These are phyloP conservation scores for Aspergillus niger DNA, from an alignment of 2,329 filamentous ascomycete genomes.

Conservation along the genomic window DNA sequence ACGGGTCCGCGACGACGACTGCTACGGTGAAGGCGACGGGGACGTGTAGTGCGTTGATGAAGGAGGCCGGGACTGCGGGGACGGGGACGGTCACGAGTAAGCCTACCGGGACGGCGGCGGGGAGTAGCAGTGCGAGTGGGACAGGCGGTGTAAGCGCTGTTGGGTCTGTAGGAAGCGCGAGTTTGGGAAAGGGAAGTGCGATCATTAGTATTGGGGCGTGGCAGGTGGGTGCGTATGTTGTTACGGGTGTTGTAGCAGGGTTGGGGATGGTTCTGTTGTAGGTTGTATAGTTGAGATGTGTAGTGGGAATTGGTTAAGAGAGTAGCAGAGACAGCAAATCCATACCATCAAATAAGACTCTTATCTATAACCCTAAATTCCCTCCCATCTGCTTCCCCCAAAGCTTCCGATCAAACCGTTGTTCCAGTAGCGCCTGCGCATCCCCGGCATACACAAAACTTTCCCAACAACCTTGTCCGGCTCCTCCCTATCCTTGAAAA, in stretches of 20 bases:
- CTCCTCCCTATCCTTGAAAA: constrained; percentile 6
- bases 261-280: constrained; percentile 4
- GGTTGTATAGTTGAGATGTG: background rate
- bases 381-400: constrained; percentile 18
- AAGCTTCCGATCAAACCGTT: constrained; percentile 26
- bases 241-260: background rate
- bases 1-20: constrained; percentile 43
- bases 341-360: too few relatives aligned
- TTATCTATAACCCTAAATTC: background rate
- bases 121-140: background rate
- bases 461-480: constrained; percentile 17
- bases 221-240: background rate
- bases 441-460: constrained; percentile 32
- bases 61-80: constrained; percentile 42
- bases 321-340: too few relatives aligned
- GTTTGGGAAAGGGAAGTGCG: background rate
- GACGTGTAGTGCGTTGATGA: constrained; percentile 41
- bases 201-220: background rate
- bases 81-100: constrained; percentile 40
- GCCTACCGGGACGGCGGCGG: background rate
- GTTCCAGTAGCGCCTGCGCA: constrained; percentile 22
- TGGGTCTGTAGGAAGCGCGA: background rate
- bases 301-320: too few relatives aligned
- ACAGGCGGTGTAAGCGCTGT: background rate
- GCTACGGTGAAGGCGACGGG: constrained; percentile 36